A percentile compares a stretch with the other conserved stretches of the same genome.
These are phyloP conservation scores for Magnaporthiopsis poae DNA, from an alignment of 2,329 filamentous ascomycete species.

Conservation along the genomic window DNA sequence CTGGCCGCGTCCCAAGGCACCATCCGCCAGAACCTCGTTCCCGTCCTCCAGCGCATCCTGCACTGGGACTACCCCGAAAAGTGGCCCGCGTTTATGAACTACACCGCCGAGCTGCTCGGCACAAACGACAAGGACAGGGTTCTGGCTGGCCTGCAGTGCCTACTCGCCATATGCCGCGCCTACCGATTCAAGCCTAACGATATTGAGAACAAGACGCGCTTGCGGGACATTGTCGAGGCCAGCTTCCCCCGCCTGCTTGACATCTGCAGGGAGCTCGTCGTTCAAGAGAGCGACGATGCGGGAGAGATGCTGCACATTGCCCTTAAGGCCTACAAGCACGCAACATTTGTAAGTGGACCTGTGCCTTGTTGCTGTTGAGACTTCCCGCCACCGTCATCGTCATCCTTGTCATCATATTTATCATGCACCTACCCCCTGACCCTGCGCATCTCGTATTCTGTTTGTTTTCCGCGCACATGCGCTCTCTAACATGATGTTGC, in stretches of 20 bases:
- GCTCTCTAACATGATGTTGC: not conserved
- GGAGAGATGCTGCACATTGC: slow-evolving; percentile 94
- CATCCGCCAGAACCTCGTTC: slow-evolving; percentile 85
- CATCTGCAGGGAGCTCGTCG: slow-evolving; percentile 80
- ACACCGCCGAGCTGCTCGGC: slow-evolving; percentile 79
- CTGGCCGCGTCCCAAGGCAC: slow-evolving; percentile 70
- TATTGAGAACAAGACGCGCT: slow-evolving; percentile 67
- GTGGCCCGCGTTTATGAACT: slow-evolving; percentile 91
- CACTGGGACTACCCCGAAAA: slow-evolving; percentile 88
- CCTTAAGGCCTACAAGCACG: slow-evolving; percentile 95
- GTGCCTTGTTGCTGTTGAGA: not conserved
- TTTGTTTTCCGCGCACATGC: no score
- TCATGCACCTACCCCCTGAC: not conserved
- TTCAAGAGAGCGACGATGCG: slow-evolving; percentile 85
- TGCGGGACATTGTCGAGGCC: slow-evolving; percentile 85
- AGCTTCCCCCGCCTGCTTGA: slow-evolving; percentile 79
- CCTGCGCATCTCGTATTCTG: no score
- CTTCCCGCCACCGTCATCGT: slow-evolving; percentile 2
- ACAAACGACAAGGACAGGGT: slow-evolving; percentile 79
- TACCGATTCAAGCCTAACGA: slow-evolving; percentile 84
- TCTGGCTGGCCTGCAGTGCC: slow-evolving; percentile 84
- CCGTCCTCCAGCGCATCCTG: slow-evolving; percentile 88
- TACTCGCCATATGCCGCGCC: slow-evolving; percentile 87
- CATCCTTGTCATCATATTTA: not conserved
- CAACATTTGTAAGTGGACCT: slow-evolving; percentile 66